Evolutionary conservation across 1,284 basidiomycete species (phyloP).

Genomic region (Tilletia indica): DNA sequence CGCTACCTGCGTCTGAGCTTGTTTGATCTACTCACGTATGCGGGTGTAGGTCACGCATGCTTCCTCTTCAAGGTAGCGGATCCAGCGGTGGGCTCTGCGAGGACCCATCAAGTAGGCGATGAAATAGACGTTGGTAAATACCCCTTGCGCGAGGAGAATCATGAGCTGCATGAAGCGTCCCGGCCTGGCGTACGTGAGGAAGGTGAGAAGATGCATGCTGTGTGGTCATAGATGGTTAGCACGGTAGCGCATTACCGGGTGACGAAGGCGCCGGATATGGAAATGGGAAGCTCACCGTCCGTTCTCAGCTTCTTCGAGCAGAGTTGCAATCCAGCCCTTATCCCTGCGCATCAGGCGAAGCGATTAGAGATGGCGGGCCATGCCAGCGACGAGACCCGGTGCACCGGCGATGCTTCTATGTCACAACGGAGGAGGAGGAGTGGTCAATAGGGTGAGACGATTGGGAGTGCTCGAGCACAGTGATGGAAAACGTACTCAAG

Average conservation of each 20-base stretch:
- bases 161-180: conserved; percentile 67
- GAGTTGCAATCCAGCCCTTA: conserved; percentile 45
- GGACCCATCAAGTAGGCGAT: conserved; percentile 77
- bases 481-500: conserved; percentile 24
- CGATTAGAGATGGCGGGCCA: conserved; percentile 67
- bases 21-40: background rate
- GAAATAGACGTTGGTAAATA: conserved; percentile 58
- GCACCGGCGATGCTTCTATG: conserved; percentile 73
- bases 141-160: conserved; percentile 74
- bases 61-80: conserved; percentile 91
- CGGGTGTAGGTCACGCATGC: conserved; percentile 72
- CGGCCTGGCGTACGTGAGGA: conserved; percentile 32
- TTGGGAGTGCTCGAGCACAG: background rate
- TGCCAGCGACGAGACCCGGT: conserved; percentile 83
- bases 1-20: too few species aligned
- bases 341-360: conserved; percentile 40
- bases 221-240: background rate
- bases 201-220: conserved; percentile 42
- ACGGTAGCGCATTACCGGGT: background rate
- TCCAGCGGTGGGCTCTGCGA: conserved; percentile 83
- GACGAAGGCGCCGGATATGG: background rate
- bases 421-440: conserved; percentile 62
- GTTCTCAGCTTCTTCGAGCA: conserved; percentile 48
- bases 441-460: conserved; percentile 70
- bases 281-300: conserved; percentile 23